Base-by-base conservation (phyloP, 2,329 filamentous ascomycete genomes). In the Microsporum ferrugineum region DNA sequence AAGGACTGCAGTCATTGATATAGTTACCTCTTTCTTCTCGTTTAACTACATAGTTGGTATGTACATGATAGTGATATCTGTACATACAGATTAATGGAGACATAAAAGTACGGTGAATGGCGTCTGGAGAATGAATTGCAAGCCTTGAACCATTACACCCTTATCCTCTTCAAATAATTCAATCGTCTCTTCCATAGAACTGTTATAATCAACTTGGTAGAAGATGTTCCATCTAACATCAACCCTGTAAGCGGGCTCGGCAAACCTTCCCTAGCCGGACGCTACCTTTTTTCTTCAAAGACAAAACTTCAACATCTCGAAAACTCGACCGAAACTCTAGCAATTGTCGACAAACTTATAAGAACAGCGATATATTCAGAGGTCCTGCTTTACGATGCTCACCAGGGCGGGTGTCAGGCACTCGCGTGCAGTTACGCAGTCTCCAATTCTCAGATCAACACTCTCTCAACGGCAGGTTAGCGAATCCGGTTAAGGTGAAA, bases 331-430 rank as follows among this genome's bases (percentile, higher is more conserved):
- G 23, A 51, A 51, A 7, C 17, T 5, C 23, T 10, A 51, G 45
- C 45, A 51, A 6, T 5, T 51, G 12, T 51, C 45, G 10, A 31
- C 45, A 31, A 12, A 27, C 23, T 17, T 5, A 51, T 29, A 8
- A 3, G 4, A 10, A 3, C 10, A 51, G 7, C 27, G 0, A 29
- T 5, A 31, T 12, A 7, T 51, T 29, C 27, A 7, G 45, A 31
- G 23, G 27, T 51, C 45, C 27, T 7, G 29, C 57, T 61, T 65
- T 59, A 71, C 68, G 66, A 85, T 85, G 82, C 74, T 84, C 70
- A 78, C 79, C 69, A 79, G 79, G 66, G 78, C 78, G 77, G 79
- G 80, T 66, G 68, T 83, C 60, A 73, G 77, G 64, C 78, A 75
- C 72, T 75, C 77, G 62, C 71, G 72, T 68, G 75, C 76, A 59